Evolutionary conservation across 2,329 filamentous ascomycete species (phyloP), one percentile per base, ranked within the genome.

Genomic region (Aspergillus glaucus): DNA sequence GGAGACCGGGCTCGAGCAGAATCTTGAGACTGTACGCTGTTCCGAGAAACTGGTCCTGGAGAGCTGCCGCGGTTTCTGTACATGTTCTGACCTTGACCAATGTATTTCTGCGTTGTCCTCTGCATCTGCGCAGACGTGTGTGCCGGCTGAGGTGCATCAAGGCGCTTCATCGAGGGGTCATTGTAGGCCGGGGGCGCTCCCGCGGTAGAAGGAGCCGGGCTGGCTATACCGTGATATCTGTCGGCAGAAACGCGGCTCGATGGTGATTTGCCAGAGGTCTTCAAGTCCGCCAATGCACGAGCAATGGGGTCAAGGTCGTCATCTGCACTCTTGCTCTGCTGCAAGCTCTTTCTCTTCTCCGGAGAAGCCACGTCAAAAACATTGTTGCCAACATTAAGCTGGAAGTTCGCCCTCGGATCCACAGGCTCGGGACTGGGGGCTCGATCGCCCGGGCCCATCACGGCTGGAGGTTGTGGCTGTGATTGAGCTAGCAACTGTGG

Each of bases 81-180:
- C 74, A 96, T 85, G 61, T 79, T 89, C 40, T 88, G 81, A 2
- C 88, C 88, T 67, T 96, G 87, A 42, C 84, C 82, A 19, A 87
- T 82, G 62, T 92, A 96, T 68, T 90, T 90, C 60, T 94, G 86
- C 0, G 90, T 93, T 3, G 91, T 88, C 67, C 95, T 88, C 63
- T 95, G 88, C 94, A 98, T 98, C 43, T 93, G 88, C 54, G 86
- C 88, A 3, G 89, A 87, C 0, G 94, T 98, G 52, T 94, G 89
- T 1, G 93, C 93, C 2, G 92, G 90, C 50, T 92, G 86, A 2
- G 93, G 94, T 10, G 92, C 87, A 47, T 90, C 93, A 3, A 97
- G 79, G 50, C 88, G 80, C 63, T 87, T 88, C 42, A 89, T 79
- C 44, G 85, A 81, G 43, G 82, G 71, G 50, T 78, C 81, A 51